Evolutionary conservation across 495 filamentous ascomycete species (phyloP).

Genomic region (Trichoderma erinaceum): DNA sequence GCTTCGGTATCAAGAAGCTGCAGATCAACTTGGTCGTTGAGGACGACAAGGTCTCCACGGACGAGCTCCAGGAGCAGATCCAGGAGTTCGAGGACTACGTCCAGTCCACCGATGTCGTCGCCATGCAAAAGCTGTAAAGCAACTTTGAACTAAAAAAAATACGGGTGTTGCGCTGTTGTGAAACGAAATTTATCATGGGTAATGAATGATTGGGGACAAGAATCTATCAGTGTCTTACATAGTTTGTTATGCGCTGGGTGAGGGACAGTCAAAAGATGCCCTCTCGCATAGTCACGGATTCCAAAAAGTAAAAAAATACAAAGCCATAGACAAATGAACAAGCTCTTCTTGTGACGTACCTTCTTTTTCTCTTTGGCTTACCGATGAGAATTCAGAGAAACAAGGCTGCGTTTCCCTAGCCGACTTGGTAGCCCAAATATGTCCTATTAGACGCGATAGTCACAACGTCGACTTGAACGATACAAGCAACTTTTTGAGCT

Average conservation of each 20-base stretch:
- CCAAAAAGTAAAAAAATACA: slow-evolving; percentile 2
- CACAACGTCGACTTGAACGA: too few relatives aligned
- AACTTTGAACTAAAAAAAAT: background rate
- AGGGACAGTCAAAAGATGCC: background rate
- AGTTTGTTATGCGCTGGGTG: slow-evolving; percentile 1
- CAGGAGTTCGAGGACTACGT: slow-evolving; percentile 85
- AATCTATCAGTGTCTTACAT: slow-evolving; percentile 13
- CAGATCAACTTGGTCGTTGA: slow-evolving; percentile 97
- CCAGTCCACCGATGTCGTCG: slow-evolving; percentile 88
- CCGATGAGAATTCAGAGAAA: too few relatives aligned
- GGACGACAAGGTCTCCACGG: slow-evolving; percentile 88
- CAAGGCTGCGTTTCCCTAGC: too few relatives aligned
- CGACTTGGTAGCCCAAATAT: too few relatives aligned
- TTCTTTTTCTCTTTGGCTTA: too few relatives aligned
- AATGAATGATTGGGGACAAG: slow-evolving; percentile 8
- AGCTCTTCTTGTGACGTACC: too few relatives aligned
- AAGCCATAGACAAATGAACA: slow-evolving; percentile 8
- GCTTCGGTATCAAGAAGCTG: slow-evolving; percentile 99
- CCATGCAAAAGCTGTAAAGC: slow-evolving; percentile 87
- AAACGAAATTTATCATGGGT: slow-evolving; percentile 13
- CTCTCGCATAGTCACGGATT: slow-evolving; percentile 12
- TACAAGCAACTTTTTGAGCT: too few relatives aligned
- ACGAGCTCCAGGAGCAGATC: slow-evolving; percentile 83
- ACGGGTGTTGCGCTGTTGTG: background rate
- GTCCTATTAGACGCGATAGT: too few relatives aligned